A percentile compares a stretch with the other conserved stretches of the same genome.
These are phyloP conservation scores for Terfezia claveryi DNA, from an alignment of 495 filamentous ascomycete genomes.

Conservation along the genomic window DNA sequence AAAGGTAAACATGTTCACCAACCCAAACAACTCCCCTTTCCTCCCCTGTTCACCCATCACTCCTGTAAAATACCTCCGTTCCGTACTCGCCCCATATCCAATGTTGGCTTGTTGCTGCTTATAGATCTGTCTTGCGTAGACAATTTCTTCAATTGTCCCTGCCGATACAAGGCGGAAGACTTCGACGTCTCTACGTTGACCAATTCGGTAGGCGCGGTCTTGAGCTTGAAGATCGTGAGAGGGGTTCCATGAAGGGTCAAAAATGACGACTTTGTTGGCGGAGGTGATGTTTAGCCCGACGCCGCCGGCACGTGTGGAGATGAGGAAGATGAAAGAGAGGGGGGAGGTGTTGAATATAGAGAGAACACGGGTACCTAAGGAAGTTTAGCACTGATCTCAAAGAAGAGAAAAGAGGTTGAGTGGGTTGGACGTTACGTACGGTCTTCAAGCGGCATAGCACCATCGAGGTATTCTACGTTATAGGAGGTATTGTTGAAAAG, in stretches of 20 bases:
- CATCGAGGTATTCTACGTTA: conserved; percentile 78
- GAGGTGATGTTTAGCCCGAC: conserved; percentile 75
- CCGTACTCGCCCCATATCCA: conserved; percentile 76
- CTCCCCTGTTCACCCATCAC: conserved; percentile 58
- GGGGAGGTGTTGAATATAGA: conserved; percentile 86
- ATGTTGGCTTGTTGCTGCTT: conserved; percentile 98
- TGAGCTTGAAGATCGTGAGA: conserved; percentile 81
- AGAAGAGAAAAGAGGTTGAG: neutral
- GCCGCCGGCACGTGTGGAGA: conserved; percentile 81
- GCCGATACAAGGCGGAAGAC: conserved; percentile 85
- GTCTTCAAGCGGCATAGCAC: conserved; percentile 67
- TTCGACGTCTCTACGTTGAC: conserved; percentile 79
- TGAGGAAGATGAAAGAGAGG: conserved; percentile 79
- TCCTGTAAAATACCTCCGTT: conserved; percentile 88
- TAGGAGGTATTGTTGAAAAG: conserved; percentile 81
- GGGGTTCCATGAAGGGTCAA: conserved; percentile 97
- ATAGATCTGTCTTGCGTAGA: conserved; percentile 93
- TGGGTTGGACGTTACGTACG: conserved; percentile 24
- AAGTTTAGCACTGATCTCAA: neutral
- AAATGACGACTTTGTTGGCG: conserved; percentile 93
- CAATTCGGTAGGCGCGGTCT: conserved; percentile 90
- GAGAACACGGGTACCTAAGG: conserved; percentile 36
- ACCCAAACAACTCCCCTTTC: conserved; percentile 87
- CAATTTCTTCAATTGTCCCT: conserved; percentile 91
- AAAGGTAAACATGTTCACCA: conserved; percentile 69